Evolutionary conservation across 257 asterid genomes (phyloP).

Genomic region (Catharanthus roseus): DNA sequence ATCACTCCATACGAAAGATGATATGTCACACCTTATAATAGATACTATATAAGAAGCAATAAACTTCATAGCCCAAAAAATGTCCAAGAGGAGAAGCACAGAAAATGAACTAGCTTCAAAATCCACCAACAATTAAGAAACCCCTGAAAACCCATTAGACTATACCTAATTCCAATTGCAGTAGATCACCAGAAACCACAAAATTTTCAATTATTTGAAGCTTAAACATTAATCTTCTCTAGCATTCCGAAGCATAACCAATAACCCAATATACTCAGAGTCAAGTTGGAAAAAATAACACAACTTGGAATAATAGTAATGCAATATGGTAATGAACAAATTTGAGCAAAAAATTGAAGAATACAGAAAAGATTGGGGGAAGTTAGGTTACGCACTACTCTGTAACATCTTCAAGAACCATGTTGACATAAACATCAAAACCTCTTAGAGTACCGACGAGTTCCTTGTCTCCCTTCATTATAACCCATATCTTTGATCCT

Average conservation of each 20-base stretch:
- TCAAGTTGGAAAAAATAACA: no score
- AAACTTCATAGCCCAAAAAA: neutral
- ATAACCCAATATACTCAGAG: neutral
- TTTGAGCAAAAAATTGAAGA: no score
- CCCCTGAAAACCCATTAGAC: neutral
- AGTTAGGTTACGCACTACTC: constrained; percentile 47
- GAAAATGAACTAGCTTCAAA: neutral
- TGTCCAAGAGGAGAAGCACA: neutral
- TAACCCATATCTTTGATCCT: constrained; percentile 87
- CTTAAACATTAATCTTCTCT: neutral
- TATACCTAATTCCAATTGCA: neutral
- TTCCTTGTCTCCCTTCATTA: constrained; percentile 91
- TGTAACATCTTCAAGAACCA: constrained; percentile 87
- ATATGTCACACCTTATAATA: neutral
- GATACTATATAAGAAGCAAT: neutral
- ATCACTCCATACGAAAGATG: neutral
- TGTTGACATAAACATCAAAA: constrained; percentile 78
- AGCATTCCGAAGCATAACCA: neutral
- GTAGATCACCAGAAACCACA: neutral
- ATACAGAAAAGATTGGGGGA: neutral
- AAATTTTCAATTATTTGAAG: neutral
- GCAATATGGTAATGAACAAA: no score
- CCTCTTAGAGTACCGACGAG: constrained; percentile 81
- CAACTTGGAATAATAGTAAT: no score
- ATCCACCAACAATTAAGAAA: neutral